Base-by-base conservation (phyloP, 805 yeast genomes). In the Aciculoconidium aculeatum region DNA sequence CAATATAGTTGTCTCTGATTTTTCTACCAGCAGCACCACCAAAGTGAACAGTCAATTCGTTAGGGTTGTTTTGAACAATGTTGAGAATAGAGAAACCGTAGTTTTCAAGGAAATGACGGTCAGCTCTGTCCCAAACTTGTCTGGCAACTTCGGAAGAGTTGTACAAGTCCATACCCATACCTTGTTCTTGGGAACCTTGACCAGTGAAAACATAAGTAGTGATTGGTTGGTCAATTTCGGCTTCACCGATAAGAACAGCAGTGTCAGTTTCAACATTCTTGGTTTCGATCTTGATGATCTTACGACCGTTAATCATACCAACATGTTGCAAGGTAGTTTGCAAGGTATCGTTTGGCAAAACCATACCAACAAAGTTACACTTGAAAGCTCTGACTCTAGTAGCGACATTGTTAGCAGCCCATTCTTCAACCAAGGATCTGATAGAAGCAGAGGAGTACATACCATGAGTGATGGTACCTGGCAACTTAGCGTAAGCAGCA, bases 81-180 rank as follows among this genome's bases (percentile, higher is more conserved):
- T 92, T 87, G 56, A 92, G 71, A 45, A 92, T 92, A 14, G 97
- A 88, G 80, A 92, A 92, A 34, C 99, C 99, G 52, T 92, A 92
- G 58, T 90, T 88, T 53, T 77, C 70, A 55, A 86, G 70, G 70
- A 94, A 92, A 63, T 94, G 98, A 35, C 61, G 58, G 58, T 92
- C 98, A 39, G 99, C 99, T 57, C 86, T 82, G 60, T 92, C 97
- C 98, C 99, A 92, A 40, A 92, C 96, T 41, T 75, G 77, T 51
- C 78, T 78, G 31, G 99, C 98, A 57, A 92, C 96, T 17, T 76
- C 87, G 28, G 95, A 83, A 23, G 82, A 72, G 42, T 78, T 79
- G 62, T 92, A 92, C 55, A 92, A 74, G 61, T 92, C 98, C 99
- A 92, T 92, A 72, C 99, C 98, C 99, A 92, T 92, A 58, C 96